These are phyloP conservation scores for Boletellus ananas DNA, from an alignment of 768 basidiomycete genomes.

Conservation along the genomic window DNA sequence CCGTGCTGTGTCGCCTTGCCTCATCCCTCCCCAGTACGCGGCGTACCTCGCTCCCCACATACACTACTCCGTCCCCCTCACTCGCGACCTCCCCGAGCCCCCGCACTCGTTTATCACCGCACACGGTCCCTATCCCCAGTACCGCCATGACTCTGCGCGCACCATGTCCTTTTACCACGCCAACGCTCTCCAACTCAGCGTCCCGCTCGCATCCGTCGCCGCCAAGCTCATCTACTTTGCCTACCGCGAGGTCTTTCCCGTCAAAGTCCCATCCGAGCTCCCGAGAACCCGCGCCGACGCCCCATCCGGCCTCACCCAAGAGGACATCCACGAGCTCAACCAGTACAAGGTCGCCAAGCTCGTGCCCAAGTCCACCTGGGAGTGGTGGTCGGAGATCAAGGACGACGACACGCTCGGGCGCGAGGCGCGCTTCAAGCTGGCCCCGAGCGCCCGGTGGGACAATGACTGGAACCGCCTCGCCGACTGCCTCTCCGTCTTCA, in stretches of 20 bases:
- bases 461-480: slow-evolving; percentile 54
- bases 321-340: slow-evolving; percentile 60
- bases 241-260: slow-evolving; percentile 47
- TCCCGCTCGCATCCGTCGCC: slow-evolving; percentile 50
- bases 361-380: slow-evolving; percentile 7
- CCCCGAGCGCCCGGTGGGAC: slow-evolving; percentile 49
- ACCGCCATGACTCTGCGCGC: slow-evolving; percentile 35
- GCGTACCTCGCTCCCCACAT: slow-evolving; percentile 57
- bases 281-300: slow-evolving; percentile 31
- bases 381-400: slow-evolving; percentile 22
- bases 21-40: slow-evolving; percentile 42
- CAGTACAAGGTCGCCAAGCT: slow-evolving; percentile 36
- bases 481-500: slow-evolving; percentile 41
- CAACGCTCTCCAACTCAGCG: slow-evolving; percentile 22
- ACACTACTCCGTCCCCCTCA: slow-evolving; percentile 54
- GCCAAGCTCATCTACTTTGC: slow-evolving; percentile 64
- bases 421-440: slow-evolving; percentile 24
- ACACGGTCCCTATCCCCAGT: slow-evolving; percentile 48
- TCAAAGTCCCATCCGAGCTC: slow-evolving; percentile 40
- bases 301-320: slow-evolving; percentile 44
- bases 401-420: slow-evolving; percentile 19
- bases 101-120: slow-evolving; percentile 32
- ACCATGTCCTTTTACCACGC: slow-evolving; percentile 29
- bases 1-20: background rate
- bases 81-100: slow-evolving; percentile 9